These are phyloP conservation scores for Eruca vesicaria DNA, from an alignment of 441 rosid genomes.

Conservation along the genomic window DNA sequence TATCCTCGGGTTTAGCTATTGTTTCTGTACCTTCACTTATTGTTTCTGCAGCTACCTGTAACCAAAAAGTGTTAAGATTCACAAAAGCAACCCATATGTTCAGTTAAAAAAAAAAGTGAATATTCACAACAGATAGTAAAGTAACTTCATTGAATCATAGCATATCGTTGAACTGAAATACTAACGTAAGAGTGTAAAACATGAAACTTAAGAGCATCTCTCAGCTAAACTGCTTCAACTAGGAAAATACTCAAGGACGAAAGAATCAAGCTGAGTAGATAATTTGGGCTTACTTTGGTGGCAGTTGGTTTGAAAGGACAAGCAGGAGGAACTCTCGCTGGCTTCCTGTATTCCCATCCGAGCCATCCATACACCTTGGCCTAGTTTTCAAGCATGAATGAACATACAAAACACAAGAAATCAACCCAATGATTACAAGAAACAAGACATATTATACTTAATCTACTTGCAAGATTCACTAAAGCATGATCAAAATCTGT, in stretches of 20 bases:
- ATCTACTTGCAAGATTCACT: not conserved
- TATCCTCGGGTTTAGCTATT: slow-evolving; percentile 24
- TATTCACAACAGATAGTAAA: not conserved
- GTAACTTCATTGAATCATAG: not conserved
- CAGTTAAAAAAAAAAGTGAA: not conserved
- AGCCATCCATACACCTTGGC: slow-evolving; percentile 57
- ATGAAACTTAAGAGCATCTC: not conserved
- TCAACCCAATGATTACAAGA: not conserved
- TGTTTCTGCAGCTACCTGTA: slow-evolving; percentile 26
- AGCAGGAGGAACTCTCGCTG: slow-evolving; percentile 77
- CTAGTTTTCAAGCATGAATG: slow-evolving; percentile 28
- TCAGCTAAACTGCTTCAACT: not conserved
- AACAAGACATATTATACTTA: not conserved
- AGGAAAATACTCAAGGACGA: slow-evolving; percentile 2
- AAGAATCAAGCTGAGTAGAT: not conserved
- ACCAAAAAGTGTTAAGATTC: not conserved
- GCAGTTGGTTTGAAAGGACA: slow-evolving; percentile 74
- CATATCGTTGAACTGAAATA: not conserved
- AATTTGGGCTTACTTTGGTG: slow-evolving; percentile 45
- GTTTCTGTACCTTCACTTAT: slow-evolving; percentile 22
- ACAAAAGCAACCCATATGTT: not conserved
- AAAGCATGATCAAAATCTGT: not conserved
- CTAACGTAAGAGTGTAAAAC: not conserved
- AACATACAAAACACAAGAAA: no score
- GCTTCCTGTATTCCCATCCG: slow-evolving; percentile 97